Conservation (phyloP, 139 green algal genomes). For the Tetratostichococcus sp. region DNA sequence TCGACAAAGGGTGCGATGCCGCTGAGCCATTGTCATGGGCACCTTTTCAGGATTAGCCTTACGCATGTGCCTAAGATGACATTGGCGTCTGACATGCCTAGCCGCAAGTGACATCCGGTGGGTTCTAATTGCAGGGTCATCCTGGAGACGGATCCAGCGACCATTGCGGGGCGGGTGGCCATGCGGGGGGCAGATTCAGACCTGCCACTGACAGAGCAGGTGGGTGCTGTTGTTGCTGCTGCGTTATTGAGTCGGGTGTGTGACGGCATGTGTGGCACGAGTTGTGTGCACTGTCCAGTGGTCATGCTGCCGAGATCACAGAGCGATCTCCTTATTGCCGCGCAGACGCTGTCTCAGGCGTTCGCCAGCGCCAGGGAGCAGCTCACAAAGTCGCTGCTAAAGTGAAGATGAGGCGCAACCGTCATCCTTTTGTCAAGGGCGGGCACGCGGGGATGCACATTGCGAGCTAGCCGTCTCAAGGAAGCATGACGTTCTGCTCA, state of each 20-base stretch:
- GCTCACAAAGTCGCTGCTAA: slow-evolving; percentile 80
- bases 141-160: slow-evolving; percentile 88
- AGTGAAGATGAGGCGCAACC: slow-evolving; percentile 23
- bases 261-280: no score
- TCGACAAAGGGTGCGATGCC: slow-evolving; percentile 79
- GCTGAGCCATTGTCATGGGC: no score
- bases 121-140: slow-evolving; percentile 68
- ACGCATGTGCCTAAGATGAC: no score
- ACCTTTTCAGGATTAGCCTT: no score
- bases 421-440: no score
- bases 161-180: slow-evolving; percentile 85
- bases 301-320: no score
- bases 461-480: no score
- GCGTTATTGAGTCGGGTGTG: background rate
- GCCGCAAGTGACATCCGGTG: background rate
- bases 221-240: slow-evolving; percentile 15
- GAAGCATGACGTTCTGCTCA: no score
- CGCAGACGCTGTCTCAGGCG: slow-evolving; percentile 83
- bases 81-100: background rate
- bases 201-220: slow-evolving; percentile 75
- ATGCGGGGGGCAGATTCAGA: slow-evolving; percentile 88
- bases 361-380: slow-evolving; percentile 87
- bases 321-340: no score
- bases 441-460: background rate
- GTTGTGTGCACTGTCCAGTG: no score